Base-by-base conservation (phyloP, 106 monocot species). In the Dendrobium catenatum region DNA sequence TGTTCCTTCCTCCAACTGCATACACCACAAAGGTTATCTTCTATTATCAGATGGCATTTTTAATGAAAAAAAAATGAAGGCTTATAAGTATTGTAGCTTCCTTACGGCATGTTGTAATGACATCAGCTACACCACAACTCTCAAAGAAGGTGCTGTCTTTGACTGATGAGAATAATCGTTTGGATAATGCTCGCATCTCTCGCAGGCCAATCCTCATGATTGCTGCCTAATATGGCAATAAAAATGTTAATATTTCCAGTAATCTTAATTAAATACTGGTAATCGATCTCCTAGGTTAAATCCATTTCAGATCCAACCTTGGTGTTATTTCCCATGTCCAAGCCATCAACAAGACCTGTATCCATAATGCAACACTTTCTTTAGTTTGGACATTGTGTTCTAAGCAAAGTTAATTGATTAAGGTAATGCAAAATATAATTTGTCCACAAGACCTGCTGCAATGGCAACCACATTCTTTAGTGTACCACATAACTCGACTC, bases 271-370 rank as follows among this genome's bases (percentile, higher is more conserved):
- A 74, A 19, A 44, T 42, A 59, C 15, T 15, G 19, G 16, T 9
- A 72, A 10, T 75, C 19, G 81, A 68, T 61, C 22, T 58, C 5
- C 10, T 61, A n/a, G 41, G 27, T 82, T 79, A 59, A 77, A 55
- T 77, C 47, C 27, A 73, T 81, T 42, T 33, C 27, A 80, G 16
- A 48, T 76, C 44, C 55, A 83, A 96, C 96, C 96, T 96, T 96
- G 24, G 96, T 96, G 76, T 96, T 96, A 80, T 91, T 94, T 85
- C 96, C 96, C 92, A 96, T 90, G 44, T 94, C 90, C 88, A 96
- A 82, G 43, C 96, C 96, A 90, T 96, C 96, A 27, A 93, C 92
- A 81, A 96, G 81, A 81, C 96, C 96, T 96, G 85, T 10, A 87
- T 58, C 70, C 66, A n/a, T 41, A 46, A 20, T 61, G 55, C 26